Percentiles rank a stretch among this genome's conserved stretches.
Conservation (phyloP, 805 yeast species). For the Schizosaccharomyces japonicus region DNA sequence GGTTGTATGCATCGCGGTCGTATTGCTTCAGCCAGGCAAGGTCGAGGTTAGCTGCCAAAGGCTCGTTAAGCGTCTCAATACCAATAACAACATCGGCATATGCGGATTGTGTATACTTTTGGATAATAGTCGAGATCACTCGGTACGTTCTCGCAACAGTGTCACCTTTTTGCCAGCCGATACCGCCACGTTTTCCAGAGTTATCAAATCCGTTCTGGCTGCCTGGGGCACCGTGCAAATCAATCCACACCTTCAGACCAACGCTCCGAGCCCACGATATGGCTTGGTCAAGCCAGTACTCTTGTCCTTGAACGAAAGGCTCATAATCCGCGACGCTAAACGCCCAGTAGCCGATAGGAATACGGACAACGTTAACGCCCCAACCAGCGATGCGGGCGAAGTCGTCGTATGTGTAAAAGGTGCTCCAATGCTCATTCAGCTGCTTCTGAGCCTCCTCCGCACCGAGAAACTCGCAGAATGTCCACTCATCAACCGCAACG, state of each 20-base stretch:
- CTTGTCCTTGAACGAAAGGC: constrained; percentile 75
- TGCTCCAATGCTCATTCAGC: constrained; percentile 47
- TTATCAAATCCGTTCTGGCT: constrained; percentile 92
- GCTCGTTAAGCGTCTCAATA: constrained; percentile 72
- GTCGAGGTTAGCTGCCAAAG: constrained; percentile 26
- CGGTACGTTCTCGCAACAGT: constrained; percentile 31
- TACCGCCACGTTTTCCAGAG: constrained; percentile 54
- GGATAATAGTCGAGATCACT: constrained; percentile 30
- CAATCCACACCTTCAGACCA: constrained; percentile 62
- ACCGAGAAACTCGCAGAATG: constrained; percentile 37
- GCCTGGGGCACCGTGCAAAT: constrained; percentile 90
- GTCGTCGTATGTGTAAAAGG: constrained; percentile 53
- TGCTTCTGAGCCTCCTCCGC: constrained; percentile 27
- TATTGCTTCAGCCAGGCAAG: constrained; percentile 34
- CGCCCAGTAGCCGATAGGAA: constrained; percentile 92
- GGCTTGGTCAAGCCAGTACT: constrained; percentile 46
- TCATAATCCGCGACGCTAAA: constrained; percentile 28
- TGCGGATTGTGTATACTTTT: constrained; percentile 37
- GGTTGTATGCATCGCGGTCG: constrained; percentile 39
- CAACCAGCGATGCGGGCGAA: constrained; percentile 29
- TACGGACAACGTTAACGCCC: constrained; percentile 67
- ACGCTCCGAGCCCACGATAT: constrained; percentile 45
- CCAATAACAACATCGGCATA: constrained; percentile 58
- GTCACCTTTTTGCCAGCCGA: constrained; percentile 28
- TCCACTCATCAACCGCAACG: constrained; percentile 49